Conservation (phyloP, 129 eudicot genomes). For the Artemisia tridentata region DNA sequence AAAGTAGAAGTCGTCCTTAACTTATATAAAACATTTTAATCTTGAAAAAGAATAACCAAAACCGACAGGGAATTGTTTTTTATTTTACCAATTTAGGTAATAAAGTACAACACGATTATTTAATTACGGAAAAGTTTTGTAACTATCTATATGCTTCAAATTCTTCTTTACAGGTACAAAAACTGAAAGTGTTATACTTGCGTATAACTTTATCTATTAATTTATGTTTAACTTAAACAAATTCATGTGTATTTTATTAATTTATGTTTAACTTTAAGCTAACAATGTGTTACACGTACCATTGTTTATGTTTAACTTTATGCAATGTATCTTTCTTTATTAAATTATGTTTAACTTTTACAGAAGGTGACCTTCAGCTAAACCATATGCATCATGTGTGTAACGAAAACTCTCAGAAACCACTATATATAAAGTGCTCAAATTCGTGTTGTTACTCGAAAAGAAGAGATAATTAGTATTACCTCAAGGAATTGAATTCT, state of each 20-base stretch:
- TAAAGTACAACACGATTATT: constrained; percentile 15
- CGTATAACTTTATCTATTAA: not conserved
- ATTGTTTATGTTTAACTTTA: constrained; percentile 10
- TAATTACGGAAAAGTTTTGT: constrained; percentile 25
- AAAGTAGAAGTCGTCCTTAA: constrained; percentile 23
- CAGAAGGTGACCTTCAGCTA: constrained; percentile 2
- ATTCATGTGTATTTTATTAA: not conserved
- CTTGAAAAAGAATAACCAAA: not conserved
- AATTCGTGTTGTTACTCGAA: not conserved
- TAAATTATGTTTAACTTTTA: constrained; percentile 6
- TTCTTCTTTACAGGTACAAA: constrained; percentile 24
- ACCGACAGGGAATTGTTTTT: constrained; percentile 25
- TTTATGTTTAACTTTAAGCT: not conserved
- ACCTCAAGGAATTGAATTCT: constrained; percentile 54
- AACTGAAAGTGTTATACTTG: constrained; percentile 13
- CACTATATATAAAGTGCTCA: not conserved
- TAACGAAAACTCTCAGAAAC: constrained; percentile 3
- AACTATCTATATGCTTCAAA: constrained; percentile 7
- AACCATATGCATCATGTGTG: not conserved
- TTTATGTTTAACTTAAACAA: constrained; percentile 14
- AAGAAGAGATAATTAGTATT: not conserved
- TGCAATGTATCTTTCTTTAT: not conserved
- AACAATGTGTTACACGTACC: not conserved
- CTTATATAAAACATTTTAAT: constrained; percentile 16
- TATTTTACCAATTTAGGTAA: constrained; percentile 21